Evolutionary conservation across 2,329 filamentous ascomycete species (phyloP), one percentile per base, ranked within the genome.

Genomic region (Penicillium vulpinum): DNA sequence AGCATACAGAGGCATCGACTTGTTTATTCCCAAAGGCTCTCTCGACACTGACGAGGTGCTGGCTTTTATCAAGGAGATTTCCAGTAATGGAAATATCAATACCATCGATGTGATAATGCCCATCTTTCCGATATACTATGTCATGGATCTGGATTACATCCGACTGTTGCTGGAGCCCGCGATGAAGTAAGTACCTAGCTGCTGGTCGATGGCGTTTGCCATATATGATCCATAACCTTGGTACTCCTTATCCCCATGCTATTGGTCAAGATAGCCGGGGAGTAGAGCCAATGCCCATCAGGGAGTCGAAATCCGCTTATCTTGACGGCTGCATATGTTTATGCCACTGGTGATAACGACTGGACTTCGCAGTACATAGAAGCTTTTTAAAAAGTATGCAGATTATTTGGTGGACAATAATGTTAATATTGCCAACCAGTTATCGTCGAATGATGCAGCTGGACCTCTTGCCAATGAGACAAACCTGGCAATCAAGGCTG

Each of bases 401-500:
- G 72, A 77, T 56, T 79, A 77, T 50, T 66, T 80, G 22, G 69
- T 72, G 7, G 63, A 73, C 0, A 74, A 78, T 39, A 70, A 74
- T 18, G 63, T 78, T 24, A 62, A 78, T 56, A 75, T 76, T 6
- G 64, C 67, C 7, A 64, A 70, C 33, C 77, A 80, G 56, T 65
- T 78, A 31, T 75, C 73, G 4, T 77, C 76, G 7, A 77, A 78
- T 55, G 78, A 80, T 57, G 74, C 73, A 21, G 71, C 74, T 4
- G 75, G 76, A 1, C 64, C 68, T 9, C 66, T 75, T 5, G 66
- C 73, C 10, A 80, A 80, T 48, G 74, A 80, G 60, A 81, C 79
- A 7, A 77, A 77, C 52, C 71, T 81, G 3, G 78, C 77, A 5
- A 75, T 80, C 61, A 80, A 80, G 62, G 73, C 77, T 4, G 77